phyloP scores from a whole-genome alignment of 148 eudicot genomes.

The Nyssa sinensis region DNA sequence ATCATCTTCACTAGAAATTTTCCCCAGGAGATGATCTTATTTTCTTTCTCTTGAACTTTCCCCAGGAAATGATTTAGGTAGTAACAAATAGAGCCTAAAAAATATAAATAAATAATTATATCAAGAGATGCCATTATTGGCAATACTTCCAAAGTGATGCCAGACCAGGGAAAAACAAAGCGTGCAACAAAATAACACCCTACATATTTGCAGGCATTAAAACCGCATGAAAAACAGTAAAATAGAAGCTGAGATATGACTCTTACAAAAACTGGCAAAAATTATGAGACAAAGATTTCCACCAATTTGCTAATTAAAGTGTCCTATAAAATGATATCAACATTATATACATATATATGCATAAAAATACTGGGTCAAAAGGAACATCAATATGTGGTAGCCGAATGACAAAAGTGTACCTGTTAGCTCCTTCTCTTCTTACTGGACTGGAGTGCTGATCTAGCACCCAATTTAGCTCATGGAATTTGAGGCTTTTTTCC shows the following conservation, averaged over 20 bases:
- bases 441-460: constrained; percentile 22
- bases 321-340: neutral
- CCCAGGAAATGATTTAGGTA: no score
- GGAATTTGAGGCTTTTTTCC: constrained; percentile 1
- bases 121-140: no score
- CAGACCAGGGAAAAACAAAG: no score
- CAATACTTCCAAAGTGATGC: no score
- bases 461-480: constrained; percentile 5
- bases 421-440: constrained; percentile 9
- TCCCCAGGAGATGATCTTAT: no score
- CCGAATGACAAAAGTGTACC: neutral
- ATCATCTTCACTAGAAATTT: no score
- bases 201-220: no score
- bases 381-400: neutral
- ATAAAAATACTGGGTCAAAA: neutral
- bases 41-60: no score
- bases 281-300: neutral
- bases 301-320: neutral
- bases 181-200: no score
- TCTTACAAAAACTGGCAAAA: neutral
- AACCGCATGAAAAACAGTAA: neutral
- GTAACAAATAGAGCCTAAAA: no score
- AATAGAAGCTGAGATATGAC: neutral
- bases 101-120: no score
- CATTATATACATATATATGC: neutral